These are phyloP conservation scores for Epichloe amarillans DNA, from an alignment of 2,329 filamentous ascomycete genomes.

Conservation along the genomic window DNA sequence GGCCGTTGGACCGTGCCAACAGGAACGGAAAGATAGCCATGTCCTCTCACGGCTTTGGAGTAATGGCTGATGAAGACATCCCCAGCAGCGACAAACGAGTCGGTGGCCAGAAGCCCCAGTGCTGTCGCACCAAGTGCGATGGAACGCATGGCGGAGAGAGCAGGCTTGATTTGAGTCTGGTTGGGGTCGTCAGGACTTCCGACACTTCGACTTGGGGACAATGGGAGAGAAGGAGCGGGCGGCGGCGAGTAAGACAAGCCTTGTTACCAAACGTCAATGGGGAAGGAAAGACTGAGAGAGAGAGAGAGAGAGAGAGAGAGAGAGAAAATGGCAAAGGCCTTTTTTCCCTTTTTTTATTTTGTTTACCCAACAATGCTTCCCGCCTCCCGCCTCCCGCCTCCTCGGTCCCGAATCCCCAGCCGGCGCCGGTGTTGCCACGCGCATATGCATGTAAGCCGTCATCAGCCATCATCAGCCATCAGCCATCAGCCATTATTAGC, in stretches of 20 bases:
- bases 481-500: background rate
- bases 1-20: conserved; percentile 19
- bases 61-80: conserved; percentile 8
- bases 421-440: background rate
- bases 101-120: conserved; percentile 7
- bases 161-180: background rate
- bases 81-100: conserved; percentile 2
- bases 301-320: background rate
- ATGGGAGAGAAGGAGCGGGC: background rate
- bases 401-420: background rate
- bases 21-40: conserved; percentile 25
- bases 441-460: background rate
- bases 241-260: background rate
- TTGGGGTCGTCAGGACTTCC: background rate
- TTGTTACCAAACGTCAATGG: background rate
- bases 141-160: conserved; percentile 7
- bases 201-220: background rate
- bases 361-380: too few relatives aligned
- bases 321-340: background rate
- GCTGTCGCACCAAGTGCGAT: conserved; percentile 4
- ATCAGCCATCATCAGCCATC: background rate
- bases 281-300: background rate
- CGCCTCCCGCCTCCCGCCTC: background rate
- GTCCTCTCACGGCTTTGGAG: conserved; percentile 17
- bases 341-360: background rate